These are phyloP conservation scores for Peribolospora kevripleyi DNA, from an alignment of 768 basidiomycete genomes.

Conservation along the genomic window DNA sequence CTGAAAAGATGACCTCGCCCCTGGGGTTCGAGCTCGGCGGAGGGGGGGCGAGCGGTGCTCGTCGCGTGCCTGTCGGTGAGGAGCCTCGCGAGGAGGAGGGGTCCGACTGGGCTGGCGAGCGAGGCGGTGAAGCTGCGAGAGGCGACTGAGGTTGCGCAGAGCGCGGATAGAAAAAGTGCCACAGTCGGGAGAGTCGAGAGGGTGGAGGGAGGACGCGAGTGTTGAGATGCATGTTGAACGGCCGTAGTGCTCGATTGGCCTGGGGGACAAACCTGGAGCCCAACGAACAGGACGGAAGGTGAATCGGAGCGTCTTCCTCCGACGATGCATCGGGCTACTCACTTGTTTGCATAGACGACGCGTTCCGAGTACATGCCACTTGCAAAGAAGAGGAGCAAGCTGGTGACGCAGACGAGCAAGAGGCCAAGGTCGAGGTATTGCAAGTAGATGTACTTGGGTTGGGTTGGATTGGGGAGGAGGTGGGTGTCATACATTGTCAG, in stretches of 20 bases:
- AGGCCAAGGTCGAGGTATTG: slow-evolving; percentile 50
- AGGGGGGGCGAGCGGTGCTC: slow-evolving; percentile 41
- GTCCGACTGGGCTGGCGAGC: slow-evolving; percentile 19
- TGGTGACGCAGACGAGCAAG: slow-evolving; percentile 68
- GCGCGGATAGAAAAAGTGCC: neutral
- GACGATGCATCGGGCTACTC: neutral
- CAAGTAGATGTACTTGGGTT: slow-evolving; percentile 13
- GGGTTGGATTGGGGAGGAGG: too few relatives aligned
- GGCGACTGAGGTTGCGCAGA: neutral
- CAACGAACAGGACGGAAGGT: neutral
- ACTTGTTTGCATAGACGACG: slow-evolving; percentile 90
- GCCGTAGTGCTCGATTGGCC: slow-evolving; percentile 70
- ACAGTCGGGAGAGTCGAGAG: slow-evolving; percentile 7
- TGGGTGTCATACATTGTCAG: too few relatives aligned
- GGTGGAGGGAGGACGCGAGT: slow-evolving; percentile 34
- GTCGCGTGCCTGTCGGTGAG: neutral
- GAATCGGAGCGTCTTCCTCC: neutral
- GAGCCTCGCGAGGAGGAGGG: slow-evolving; percentile 15
- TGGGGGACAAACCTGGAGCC: slow-evolving; percentile 69
- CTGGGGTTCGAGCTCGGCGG: slow-evolving; percentile 72
- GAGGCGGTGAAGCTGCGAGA: slow-evolving; percentile 9
- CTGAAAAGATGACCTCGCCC: slow-evolving; percentile 89
- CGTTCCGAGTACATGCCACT: slow-evolving; percentile 92
- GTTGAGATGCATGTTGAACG: slow-evolving; percentile 92
- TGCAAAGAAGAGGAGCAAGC: slow-evolving; percentile 79